Evolutionary conservation across 129 eudicot species (phyloP), one percentile per base, ranked within the genome.

Genomic region (Pittosporum tobira): DNA sequence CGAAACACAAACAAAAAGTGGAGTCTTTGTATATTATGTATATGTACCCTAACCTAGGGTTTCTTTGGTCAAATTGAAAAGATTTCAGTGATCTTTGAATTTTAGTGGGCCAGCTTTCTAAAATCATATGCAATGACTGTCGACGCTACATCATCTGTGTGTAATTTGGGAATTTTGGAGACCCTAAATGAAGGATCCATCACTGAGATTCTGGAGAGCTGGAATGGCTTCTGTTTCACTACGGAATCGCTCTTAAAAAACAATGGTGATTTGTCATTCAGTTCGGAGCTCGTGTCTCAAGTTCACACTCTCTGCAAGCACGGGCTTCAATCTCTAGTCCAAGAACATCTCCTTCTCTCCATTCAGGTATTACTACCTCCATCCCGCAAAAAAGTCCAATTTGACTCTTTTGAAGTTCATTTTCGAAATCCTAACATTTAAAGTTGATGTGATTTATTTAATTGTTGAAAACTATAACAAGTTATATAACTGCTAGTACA

Each of bases 221-320:
- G 98, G 98, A 74, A 63, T 25, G 67, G 70, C 48, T 90, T 82
- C 52, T 82, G 87, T 74, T 61, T 70, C 48, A 42, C 64, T 36
- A 62, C 74, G 4, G 77, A 68, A 51, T 37, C 72, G 14, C 70
- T 83, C 9, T 54, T 78, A 15, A 67, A 29, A n/a, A 61, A 76
- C 64, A 71, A 44, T 27, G 61, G 63, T n/a, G 71, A 63, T 31
- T 21, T 49, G 4, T 72, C 68, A 3, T 50, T 31, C 16, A 57
- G 64, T 60, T 31, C 75, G 14, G 63, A 69, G 36, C 61, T 77
- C n/a, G 61, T 60, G 21, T 23, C 77, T n/a, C 78, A 67, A 3
- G 74, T 72, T 62, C 71, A 51, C 7, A 27, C 50, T 29, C 79
- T 83, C n/a, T 75, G 67, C 42, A 61, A 61, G 52, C 63, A 58